These are phyloP conservation scores for Dioscorea cayenensis DNA, from an alignment of 116 monocot species.

Conservation along the genomic window DNA sequence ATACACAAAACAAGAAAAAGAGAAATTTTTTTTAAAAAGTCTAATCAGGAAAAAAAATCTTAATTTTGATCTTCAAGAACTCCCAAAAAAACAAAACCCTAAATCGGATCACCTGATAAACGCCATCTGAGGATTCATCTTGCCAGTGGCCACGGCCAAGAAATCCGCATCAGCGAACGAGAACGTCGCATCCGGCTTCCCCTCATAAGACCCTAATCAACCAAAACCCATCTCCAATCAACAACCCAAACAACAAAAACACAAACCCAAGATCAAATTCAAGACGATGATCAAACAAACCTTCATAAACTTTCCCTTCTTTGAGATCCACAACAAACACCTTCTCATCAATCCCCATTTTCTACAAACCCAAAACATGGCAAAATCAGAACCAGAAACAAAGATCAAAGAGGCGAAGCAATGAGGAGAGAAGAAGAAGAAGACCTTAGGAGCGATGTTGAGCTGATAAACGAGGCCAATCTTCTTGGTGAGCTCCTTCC, in stretches of 20 bases:
- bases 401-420: background rate
- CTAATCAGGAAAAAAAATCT: background rate
- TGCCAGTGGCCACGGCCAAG: constrained; percentile 63
- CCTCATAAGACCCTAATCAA: constrained; percentile 57
- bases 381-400: background rate
- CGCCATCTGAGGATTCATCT: constrained; percentile 95
- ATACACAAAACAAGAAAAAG: constrained; percentile 2
- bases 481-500: constrained; percentile 57
- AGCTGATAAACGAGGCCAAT: constrained; percentile 86
- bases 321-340: constrained; percentile 89
- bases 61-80: no score
- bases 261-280: background rate
- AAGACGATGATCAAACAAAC: constrained; percentile 8
- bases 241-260: background rate
- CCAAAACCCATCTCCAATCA: background rate
- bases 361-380: constrained; percentile 29
- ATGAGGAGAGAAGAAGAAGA: background rate
- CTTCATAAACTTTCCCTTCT: constrained; percentile 79
- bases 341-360: constrained; percentile 88
- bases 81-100: background rate
- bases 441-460: constrained; percentile 92
- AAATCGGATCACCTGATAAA: constrained; percentile 59
- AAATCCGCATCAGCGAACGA: constrained; percentile 87
- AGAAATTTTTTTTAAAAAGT: background rate
- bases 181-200: constrained; percentile 90